Conservation (phyloP, 2,329 filamentous ascomycete species). For the Colletotrichum coccodes region DNA sequence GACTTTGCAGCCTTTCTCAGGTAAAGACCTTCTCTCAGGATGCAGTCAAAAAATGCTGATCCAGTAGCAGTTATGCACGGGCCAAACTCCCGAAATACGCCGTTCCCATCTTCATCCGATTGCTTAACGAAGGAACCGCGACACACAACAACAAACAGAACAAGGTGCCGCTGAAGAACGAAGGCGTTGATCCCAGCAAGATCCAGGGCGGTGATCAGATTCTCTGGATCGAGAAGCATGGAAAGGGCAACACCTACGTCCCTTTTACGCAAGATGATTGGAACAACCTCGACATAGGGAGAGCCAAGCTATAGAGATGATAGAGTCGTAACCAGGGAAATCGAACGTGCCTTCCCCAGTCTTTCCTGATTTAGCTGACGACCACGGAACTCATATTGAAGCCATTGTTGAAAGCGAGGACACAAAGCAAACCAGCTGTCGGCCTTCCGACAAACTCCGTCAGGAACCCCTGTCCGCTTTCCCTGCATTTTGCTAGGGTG, state of each 20-base stretch:
- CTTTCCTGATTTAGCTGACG: no score
- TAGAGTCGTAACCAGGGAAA: background rate
- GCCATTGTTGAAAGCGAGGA: background rate
- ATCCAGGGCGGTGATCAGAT: slow-evolving; percentile 49
- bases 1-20: slow-evolving; percentile 69
- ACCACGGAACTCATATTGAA: no score
- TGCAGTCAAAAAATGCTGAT: background rate
- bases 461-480: background rate
- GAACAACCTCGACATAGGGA: slow-evolving; percentile 41
- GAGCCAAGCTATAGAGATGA: slow-evolving; percentile 16
- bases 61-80: slow-evolving; percentile 56
- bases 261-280: slow-evolving; percentile 69
- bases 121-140: slow-evolving; percentile 65
- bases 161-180: slow-evolving; percentile 69
- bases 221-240: slow-evolving; percentile 63
- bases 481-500: background rate
- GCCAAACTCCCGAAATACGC: slow-evolving; percentile 76
- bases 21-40: slow-evolving; percentile 40
- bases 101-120: slow-evolving; percentile 77
- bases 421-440: background rate
- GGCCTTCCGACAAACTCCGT: background rate
- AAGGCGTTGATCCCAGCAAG: slow-evolving; percentile 25
- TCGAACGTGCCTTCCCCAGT: no score
- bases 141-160: slow-evolving; percentile 84
- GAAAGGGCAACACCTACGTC: slow-evolving; percentile 65